Evolutionary conservation across 2,329 filamentous ascomycete genomes (phyloP), one percentile per base, ranked within the genome.

Genomic region (Dendryphion nanum): DNA sequence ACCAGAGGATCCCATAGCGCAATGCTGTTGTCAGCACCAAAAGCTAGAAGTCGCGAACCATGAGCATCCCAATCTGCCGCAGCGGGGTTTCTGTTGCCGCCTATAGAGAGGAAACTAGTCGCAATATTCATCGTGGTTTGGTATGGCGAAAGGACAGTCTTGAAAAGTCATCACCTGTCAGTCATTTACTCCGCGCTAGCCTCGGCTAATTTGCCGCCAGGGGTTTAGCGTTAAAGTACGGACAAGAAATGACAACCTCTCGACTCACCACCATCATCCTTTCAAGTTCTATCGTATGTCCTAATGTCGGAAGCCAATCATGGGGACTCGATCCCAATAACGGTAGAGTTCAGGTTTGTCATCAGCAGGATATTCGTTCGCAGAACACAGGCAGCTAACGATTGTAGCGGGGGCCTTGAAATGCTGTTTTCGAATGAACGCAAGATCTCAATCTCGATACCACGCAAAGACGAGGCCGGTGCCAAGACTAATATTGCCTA

Each of bases 361-460:
- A 24, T n/a, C n/a, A n/a, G n/a, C n/a, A n/a, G n/a, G n/a, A n/a
- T 14, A 14, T 18, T 33, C 15, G 4, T 5, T 30, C 17, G 6
- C 13, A 14, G 18, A 31, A 2, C 13, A 12, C 17, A 30, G 42
- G 36, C 49, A 56, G 29, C 56, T 38, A 30, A 2, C 18, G 8
- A 39, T 13, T 38, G 18, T 34, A 75, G 93, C 48, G 93, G 93
- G 45, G 93, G 93, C 16, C 79, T 98, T 14, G 93, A 98, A 70
- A 85, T 95, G 72, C 83, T 98, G 49, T 98, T 98, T 70, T 81
- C 83, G 20, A 85, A 95, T 63, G 75, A 89, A 67, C 80, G 84
- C 39, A 85, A 82, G 52, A 86, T 91, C 63, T 70, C 74, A 16
- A 63, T 98, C 31, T 69, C 75, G 3, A 66, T 97, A 29, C 88